phyloP scores from a whole-genome alignment of 2,329 filamentous ascomycete species.

The Aspergillus fumigatus region DNA sequence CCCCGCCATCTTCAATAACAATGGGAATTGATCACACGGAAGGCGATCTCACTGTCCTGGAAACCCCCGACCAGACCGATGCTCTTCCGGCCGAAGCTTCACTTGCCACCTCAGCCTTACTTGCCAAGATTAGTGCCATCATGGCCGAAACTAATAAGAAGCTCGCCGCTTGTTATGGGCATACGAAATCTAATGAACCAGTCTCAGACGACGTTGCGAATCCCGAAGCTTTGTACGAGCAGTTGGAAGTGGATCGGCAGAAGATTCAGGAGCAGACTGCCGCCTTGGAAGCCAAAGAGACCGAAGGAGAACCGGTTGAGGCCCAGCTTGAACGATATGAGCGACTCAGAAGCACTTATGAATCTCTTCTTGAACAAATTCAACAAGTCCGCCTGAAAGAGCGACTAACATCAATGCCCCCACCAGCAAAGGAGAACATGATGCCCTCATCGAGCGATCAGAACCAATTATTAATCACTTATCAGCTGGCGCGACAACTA shows the following conservation, averaged over 20 bases:
- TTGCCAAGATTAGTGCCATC: slow-evolving; percentile 63
- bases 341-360: slow-evolving; percentile 30
- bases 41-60: slow-evolving; percentile 18
- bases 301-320: slow-evolving; percentile 33
- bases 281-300: slow-evolving; percentile 33
- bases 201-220: slow-evolving; percentile 39
- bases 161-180: slow-evolving; percentile 54
- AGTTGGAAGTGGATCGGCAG: slow-evolving; percentile 42
- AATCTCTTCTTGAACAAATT: slow-evolving; percentile 42
- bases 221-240: slow-evolving; percentile 37
- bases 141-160: slow-evolving; percentile 69
- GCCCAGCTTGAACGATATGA: slow-evolving; percentile 38
- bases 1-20: slow-evolving; percentile 65
- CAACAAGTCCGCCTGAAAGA: slow-evolving; percentile 37
- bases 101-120: slow-evolving; percentile 65
- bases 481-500: slow-evolving; percentile 30
- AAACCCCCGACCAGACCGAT: slow-evolving; percentile 27
- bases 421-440: slow-evolving; percentile 11
- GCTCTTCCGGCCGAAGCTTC: slow-evolving; percentile 40
- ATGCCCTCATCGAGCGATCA: slow-evolving; percentile 17
- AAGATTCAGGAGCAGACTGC: slow-evolving; percentile 39
- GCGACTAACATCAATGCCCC: slow-evolving; percentile 19
- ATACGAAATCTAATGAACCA: slow-evolving; percentile 61
- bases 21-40: slow-evolving; percentile 37
- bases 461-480: slow-evolving; percentile 28